These are phyloP conservation scores for Amoebophrya sp. DNA, from an alignment of 169 alveolate species.

Conservation along the genomic window DNA sequence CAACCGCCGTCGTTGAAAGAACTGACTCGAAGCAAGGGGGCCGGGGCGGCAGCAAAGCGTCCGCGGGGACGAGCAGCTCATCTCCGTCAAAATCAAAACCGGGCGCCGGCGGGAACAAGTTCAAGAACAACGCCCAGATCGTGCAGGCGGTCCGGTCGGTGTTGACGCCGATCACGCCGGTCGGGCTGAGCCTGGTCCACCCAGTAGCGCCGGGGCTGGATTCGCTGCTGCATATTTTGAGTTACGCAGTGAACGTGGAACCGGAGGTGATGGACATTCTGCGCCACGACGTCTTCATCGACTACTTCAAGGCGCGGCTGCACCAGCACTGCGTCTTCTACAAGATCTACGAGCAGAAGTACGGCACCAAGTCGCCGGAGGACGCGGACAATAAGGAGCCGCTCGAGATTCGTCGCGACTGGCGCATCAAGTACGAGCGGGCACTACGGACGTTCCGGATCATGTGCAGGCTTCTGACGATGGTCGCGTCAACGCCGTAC, in stretches of 20 bases:
- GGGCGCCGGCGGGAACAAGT: not conserved
- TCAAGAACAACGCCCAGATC: not conserved
- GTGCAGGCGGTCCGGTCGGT: not conserved
- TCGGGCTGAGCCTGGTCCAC: not conserved
- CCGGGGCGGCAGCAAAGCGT: no score
- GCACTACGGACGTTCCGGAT: not conserved
- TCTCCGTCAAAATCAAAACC: not conserved
- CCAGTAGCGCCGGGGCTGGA: not conserved
- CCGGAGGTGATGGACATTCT: not conserved
- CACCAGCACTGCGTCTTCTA: conserved; percentile 8
- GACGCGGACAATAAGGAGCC: not conserved
- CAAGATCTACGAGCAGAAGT: not conserved
- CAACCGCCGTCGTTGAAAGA: no score
- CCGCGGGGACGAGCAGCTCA: no score
- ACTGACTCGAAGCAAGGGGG: no score
- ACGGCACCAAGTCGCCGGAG: not conserved
- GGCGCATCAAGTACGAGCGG: not conserved
- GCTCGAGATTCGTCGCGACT: not conserved
- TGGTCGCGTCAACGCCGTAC: not conserved
- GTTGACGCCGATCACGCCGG: not conserved
- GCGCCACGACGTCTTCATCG: not conserved
- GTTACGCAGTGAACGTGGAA: not conserved
- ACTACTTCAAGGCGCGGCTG: not conserved
- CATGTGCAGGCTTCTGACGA: not conserved
- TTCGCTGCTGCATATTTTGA: not conserved